Evolutionary conservation across 306 rosid species (phyloP).

Genomic region (Sphenostylis stenocarpa): DNA sequence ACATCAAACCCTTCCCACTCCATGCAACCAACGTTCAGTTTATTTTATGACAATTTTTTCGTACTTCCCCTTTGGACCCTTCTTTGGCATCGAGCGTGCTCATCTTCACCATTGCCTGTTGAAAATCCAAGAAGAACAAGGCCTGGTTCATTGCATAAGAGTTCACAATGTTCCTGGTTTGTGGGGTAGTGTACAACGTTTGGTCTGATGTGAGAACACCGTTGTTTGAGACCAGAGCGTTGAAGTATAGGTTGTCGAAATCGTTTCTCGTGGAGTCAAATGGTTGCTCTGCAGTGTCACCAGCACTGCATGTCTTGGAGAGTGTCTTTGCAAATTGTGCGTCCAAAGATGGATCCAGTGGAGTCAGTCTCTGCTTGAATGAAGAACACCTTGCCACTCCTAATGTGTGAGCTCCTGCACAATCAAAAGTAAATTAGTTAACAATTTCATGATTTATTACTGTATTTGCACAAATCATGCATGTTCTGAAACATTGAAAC

Average conservation of each 20-base stretch:
- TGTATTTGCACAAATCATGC: too few species aligned
- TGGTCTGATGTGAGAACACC: slow-evolving; percentile 76
- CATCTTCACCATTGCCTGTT: slow-evolving; percentile 76
- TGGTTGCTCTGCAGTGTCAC: slow-evolving; percentile 62
- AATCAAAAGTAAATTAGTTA: not conserved
- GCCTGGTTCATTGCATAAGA: slow-evolving; percentile 65
- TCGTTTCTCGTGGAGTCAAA: slow-evolving; percentile 60
- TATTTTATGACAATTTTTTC: slow-evolving; percentile 55
- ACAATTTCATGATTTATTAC: too few species aligned
- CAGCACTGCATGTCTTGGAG: slow-evolving; percentile 56
- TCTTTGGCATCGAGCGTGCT: slow-evolving; percentile 64
- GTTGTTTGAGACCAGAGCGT: slow-evolving; percentile 41
- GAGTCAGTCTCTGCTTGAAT: slow-evolving; percentile 54
- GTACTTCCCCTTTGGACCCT: slow-evolving; percentile 57
- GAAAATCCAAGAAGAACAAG: slow-evolving; percentile 74
- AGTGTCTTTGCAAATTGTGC: slow-evolving; percentile 57
- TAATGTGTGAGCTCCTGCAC: slow-evolving; percentile 74
- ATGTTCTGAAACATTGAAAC: not conserved
- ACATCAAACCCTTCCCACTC: not conserved
- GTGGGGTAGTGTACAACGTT: slow-evolving; percentile 47
- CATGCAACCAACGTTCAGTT: slow-evolving; percentile 34
- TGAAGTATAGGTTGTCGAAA: slow-evolving; percentile 67
- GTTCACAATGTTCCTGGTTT: slow-evolving; percentile 52
- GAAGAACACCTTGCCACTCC: slow-evolving; percentile 83
- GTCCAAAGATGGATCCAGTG: slow-evolving; percentile 45